These are phyloP conservation scores for Macrotyloma uniflorum DNA, from an alignment of 306 rosid genomes.

Conservation along the genomic window DNA sequence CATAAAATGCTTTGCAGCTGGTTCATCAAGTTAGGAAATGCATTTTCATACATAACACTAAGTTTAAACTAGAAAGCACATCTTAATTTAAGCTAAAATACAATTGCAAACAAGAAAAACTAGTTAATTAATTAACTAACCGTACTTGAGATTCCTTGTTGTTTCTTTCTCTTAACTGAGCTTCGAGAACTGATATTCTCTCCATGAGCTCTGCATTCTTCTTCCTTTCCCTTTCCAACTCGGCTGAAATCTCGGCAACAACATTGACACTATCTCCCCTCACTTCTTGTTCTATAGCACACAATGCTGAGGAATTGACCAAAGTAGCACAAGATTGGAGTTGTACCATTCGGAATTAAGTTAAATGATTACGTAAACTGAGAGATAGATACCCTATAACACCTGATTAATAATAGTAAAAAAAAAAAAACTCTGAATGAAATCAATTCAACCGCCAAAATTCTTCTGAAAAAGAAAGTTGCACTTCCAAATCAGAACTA, in stretches of 20 bases:
- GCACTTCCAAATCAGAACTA: conserved; percentile 2
- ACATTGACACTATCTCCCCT: conserved; percentile 50
- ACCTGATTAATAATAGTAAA: not conserved
- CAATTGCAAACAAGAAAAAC: not conserved
- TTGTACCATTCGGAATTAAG: conserved; percentile 57
- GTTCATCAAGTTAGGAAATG: conserved; percentile 5
- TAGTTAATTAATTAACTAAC: conserved; percentile 5
- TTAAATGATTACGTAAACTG: conserved; percentile 6
- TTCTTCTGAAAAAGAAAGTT: not conserved
- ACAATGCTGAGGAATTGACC: conserved; percentile 58
- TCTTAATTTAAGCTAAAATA: not conserved
- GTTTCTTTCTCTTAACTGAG: conserved; percentile 61
- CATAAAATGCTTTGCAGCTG: not conserved
- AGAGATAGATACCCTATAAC: not conserved
- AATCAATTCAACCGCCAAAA: conserved; percentile 24
- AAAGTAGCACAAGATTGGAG: conserved; percentile 62
- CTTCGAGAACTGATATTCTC: conserved; percentile 83
- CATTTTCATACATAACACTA: not conserved
- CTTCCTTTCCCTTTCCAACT: conserved; percentile 73
- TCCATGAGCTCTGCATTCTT: conserved; percentile 72
- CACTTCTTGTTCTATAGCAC: conserved; percentile 64
- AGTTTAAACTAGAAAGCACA: not conserved
- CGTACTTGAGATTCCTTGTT: conserved; percentile 56
- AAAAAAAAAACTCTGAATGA: conserved; percentile 16
- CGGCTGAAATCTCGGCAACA: conserved; percentile 66